Percentiles rank a stretch among this genome's conserved stretches.
These are phyloP conservation scores for Dimargaris xerosporica DNA, from an alignment of 192 early-diverging fungal genomes.

Conservation along the genomic window DNA sequence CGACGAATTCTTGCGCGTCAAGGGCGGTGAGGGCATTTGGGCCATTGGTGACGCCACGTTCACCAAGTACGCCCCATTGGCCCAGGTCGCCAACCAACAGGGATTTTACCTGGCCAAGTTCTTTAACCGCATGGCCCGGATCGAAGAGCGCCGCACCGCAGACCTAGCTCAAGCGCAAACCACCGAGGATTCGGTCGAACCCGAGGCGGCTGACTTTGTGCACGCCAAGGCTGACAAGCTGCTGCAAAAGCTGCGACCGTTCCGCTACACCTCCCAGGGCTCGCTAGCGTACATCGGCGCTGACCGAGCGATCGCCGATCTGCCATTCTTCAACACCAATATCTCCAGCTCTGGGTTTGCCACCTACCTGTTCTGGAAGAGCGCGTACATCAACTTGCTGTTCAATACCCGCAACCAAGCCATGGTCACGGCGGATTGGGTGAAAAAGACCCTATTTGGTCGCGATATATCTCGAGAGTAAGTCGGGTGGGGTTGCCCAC, in stretches of 20 bases:
- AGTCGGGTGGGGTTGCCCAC: constrained; percentile 4
- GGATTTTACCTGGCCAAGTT: constrained; percentile 68
- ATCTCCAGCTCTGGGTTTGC: constrained; percentile 48
- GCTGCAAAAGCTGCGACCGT: constrained; percentile 32
- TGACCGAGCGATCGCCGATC: constrained; percentile 89
- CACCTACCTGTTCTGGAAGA: constrained; percentile 65
- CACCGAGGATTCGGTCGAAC: not conserved
- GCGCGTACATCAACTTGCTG: constrained; percentile 57
- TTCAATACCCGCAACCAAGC: constrained; percentile 72
- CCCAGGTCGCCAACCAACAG: constrained; percentile 83
- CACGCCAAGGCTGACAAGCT: constrained; percentile 13
- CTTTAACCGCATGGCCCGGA: constrained; percentile 45
- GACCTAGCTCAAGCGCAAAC: not conserved
- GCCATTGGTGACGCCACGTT: constrained; percentile 80
- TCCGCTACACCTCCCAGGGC: constrained; percentile 74
- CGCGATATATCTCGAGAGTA: constrained; percentile 87
- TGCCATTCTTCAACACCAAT: constrained; percentile 60
- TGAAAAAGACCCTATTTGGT: constrained; percentile 79
- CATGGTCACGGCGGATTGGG: constrained; percentile 81
- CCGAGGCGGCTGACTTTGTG: not conserved
- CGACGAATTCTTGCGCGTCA: constrained; percentile 57
- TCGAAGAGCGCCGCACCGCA: not conserved
- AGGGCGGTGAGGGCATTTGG: constrained; percentile 53
- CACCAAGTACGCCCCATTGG: constrained; percentile 59
- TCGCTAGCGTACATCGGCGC: constrained; percentile 83